Evolutionary conservation across 2,329 filamentous ascomycete genomes (phyloP), one percentile per base, ranked within the genome.

Genomic region (Colletotrichum coccodes): DNA sequence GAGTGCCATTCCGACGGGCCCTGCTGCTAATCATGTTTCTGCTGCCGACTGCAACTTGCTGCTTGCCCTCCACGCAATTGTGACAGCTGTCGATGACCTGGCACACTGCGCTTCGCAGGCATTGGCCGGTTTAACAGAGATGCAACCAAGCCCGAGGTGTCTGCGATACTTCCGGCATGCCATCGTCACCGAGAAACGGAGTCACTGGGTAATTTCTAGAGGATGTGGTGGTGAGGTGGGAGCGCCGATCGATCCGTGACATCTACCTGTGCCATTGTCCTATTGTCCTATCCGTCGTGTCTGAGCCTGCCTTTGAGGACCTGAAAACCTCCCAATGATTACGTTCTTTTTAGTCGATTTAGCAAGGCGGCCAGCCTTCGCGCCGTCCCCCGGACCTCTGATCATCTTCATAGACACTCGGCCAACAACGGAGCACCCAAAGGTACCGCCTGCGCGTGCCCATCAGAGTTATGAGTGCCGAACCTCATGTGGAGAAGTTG

Each of bases 401-500:
- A 18, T 9, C 12, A 7, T n/a, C n/a, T 1, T 34, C 9, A n/a
- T 3, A 56, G 53, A 8, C 21, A 47, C n/a, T n/a, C 44, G 21
- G 47, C 47, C 32, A 18, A 30, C 47, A 32, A 32, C 28, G 14
- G 47, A 38, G 12, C 36, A 7, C 36, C 36, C 21, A 62, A 32
- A 42, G 18, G 38, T 32, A 30, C 23, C 32, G 21, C 30, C 52
- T 26, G 52, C 21, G 23, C 32, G 46, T 63, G 42, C 30, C 34
- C 44, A 38, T 52, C 38, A 57, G 30, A 26, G 32, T 46, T 59
- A 23, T 21, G 34, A 50, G 46, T 65, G 56, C 61, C 61, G 66
- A 66, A 65, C 54, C 57, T 69, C 54, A 26, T 66, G 61, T 69
- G 66, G 66, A 60, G 61, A 36, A 60, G 46, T 30, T 38, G 62